Evolutionary conservation across 2,329 filamentous ascomycete genomes (phyloP).

Genomic region (Aureobasidium melanogenum): DNA sequence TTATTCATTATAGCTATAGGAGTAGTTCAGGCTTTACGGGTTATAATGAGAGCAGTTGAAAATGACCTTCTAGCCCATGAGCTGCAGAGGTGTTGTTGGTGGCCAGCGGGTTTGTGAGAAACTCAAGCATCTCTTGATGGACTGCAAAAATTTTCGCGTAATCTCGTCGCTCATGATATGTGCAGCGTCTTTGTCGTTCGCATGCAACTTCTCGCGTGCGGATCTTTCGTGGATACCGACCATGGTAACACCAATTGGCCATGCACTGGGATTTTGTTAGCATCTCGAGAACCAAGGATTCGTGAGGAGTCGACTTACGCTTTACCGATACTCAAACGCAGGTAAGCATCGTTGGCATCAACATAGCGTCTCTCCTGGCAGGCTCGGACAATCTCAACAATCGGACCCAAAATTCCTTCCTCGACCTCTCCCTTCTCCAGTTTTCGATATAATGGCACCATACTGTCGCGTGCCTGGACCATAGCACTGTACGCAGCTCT

Average conservation of each 20-base stretch:
- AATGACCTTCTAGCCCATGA: conserved; percentile 67
- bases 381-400: conserved; percentile 85
- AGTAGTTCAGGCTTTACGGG: background rate
- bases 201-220: conserved; percentile 88
- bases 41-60: background rate
- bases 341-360: conserved; percentile 90
- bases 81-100: conserved; percentile 79
- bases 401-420: conserved; percentile 66
- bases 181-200: conserved; percentile 64
- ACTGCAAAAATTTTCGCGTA: conserved; percentile 92
- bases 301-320: conserved; percentile 16
- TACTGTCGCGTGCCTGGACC: conserved; percentile 77
- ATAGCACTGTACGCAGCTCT: conserved; percentile 77
- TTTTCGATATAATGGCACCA: conserved; percentile 82
- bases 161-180: conserved; percentile 97
- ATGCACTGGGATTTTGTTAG: conserved; percentile 47
- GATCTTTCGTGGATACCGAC: conserved; percentile 98
- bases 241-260: conserved; percentile 99
- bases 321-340: conserved; percentile 69
- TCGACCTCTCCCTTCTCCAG: conserved; percentile 76
- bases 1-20: background rate
- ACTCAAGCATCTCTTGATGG: conserved; percentile 91
- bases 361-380: conserved; percentile 89
- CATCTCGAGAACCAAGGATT: background rate
- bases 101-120: conserved; percentile 97